phyloP scores from a whole-genome alignment of 352 stramenopile genomes.

The Blastocystis sp. region DNA sequence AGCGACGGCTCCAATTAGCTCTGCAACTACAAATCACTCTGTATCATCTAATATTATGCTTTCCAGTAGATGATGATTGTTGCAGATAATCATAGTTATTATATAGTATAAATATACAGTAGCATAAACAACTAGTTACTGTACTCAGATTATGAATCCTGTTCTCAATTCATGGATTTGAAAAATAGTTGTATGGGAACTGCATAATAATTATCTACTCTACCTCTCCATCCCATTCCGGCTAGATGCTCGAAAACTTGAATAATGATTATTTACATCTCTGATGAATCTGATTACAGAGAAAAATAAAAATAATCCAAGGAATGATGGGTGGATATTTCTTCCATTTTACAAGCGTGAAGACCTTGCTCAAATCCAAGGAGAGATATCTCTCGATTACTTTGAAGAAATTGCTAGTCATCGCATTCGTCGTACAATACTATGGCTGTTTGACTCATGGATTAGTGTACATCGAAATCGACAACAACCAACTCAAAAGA shows the following conservation, averaged over 20 bases:
- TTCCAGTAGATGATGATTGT: not conserved
- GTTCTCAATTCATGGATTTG: not conserved
- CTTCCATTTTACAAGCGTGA: slow-evolving; percentile 3
- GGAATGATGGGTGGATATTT: too few species aligned
- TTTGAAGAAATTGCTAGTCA: slow-evolving; percentile 28
- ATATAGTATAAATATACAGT: too few species aligned
- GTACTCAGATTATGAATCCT: not conserved
- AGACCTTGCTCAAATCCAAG: not conserved
- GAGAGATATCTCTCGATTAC: slow-evolving; percentile 16
- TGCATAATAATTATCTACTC: not conserved
- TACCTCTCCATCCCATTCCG: not conserved
- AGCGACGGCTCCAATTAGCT: not conserved
- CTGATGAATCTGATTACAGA: not conserved
- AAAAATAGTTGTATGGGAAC: not conserved
- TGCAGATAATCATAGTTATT: not conserved
- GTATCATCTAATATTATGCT: not conserved
- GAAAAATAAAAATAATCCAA: not conserved
- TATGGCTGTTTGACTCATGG: not conserved
- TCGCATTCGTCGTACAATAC: not conserved
- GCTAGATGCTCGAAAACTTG: not conserved
- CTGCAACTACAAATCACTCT: not conserved
- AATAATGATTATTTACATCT: not conserved
- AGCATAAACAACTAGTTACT: too few species aligned
- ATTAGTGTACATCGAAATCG: slow-evolving; percentile 16
- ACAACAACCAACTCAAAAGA: not conserved